phyloP scores from a whole-genome alignment of 2,329 filamentous ascomycete species.

The Aspergillus chevalieri region DNA sequence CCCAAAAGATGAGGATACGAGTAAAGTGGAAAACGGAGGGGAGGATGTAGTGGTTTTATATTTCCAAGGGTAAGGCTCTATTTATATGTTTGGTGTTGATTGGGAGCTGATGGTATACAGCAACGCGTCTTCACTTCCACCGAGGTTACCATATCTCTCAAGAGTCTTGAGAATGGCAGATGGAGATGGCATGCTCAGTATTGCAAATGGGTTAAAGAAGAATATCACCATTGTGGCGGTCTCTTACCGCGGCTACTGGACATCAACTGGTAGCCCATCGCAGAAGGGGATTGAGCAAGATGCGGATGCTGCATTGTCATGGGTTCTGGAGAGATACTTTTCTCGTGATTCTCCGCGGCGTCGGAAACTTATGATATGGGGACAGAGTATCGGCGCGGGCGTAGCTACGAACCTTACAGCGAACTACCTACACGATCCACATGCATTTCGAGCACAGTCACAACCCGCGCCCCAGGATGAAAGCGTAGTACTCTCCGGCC shows the following conservation, averaged over 20 bases:
- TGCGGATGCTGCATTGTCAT: constrained; percentile 57
- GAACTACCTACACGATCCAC: constrained; percentile 26
- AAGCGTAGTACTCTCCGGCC: constrained; percentile 21
- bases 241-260: constrained; percentile 71
- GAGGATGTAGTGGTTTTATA: constrained; percentile 25
- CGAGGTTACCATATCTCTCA: constrained; percentile 40
- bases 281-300: constrained; percentile 66
- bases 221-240: constrained; percentile 40
- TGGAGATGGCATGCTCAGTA: constrained; percentile 3
- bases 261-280: constrained; percentile 62
- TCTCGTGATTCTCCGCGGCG: constrained; percentile 14
- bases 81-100: not conserved
- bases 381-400: constrained; percentile 69
- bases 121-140: constrained; percentile 27
- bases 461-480: not conserved
- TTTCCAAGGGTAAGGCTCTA: constrained; percentile 20
- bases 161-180: constrained; percentile 30
- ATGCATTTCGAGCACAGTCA: not conserved
- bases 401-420: constrained; percentile 60
- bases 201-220: not conserved
- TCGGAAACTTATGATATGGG: constrained; percentile 59
- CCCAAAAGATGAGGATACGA: constrained; percentile 35
- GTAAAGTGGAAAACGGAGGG: constrained; percentile 11
- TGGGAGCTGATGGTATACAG: not conserved
- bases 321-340: constrained; percentile 47